These are phyloP conservation scores for Ustulina deusta DNA, from an alignment of 2,329 filamentous ascomycete species.

Conservation along the genomic window DNA sequence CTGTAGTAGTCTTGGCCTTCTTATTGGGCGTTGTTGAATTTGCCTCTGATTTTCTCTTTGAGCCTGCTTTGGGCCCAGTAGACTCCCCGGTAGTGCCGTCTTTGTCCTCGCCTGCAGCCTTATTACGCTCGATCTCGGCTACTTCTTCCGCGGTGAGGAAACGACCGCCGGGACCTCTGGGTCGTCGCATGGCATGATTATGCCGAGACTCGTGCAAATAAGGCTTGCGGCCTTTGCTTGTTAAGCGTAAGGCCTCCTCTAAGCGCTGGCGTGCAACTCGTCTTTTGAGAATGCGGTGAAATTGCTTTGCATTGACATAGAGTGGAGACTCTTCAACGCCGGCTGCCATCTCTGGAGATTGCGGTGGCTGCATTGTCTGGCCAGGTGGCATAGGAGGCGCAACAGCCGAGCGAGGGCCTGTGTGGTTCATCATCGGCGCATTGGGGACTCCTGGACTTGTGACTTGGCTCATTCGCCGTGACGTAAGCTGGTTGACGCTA, in stretches of 20 bases:
- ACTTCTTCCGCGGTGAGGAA: constrained; percentile 98
- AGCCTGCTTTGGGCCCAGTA: constrained; percentile 55
- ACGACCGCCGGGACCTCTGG: constrained; percentile 90
- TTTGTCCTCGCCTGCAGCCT: constrained; percentile 57
- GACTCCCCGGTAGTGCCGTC: constrained; percentile 51
- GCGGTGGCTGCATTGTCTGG: constrained; percentile 74
- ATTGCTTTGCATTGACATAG: constrained; percentile 99
- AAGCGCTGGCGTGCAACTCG: constrained; percentile 92
- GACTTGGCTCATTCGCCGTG: constrained; percentile 80
- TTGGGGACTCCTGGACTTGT: constrained; percentile 80
- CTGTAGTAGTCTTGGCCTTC: constrained; percentile 60
- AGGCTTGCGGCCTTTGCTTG: constrained; percentile 94
- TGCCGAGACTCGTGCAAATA: constrained; percentile 98
- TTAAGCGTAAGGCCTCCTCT: constrained; percentile 90
- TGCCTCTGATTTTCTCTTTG: constrained; percentile 71
- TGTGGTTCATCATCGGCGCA: constrained; percentile 81
- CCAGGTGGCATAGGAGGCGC: constrained; percentile 70
- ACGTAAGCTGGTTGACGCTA: constrained; percentile 69
- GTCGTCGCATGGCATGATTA: constrained; percentile 97
- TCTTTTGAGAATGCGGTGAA: constrained; percentile 95
- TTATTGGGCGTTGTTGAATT: constrained; percentile 64
- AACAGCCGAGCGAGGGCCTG: constrained; percentile 62
- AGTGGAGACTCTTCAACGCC: constrained; percentile 88
- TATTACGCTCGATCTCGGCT: constrained; percentile 82
- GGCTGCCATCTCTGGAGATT: constrained; percentile 83